These are phyloP conservation scores for Aegilops umbellulata DNA, from an alignment of 176 grass and related monocot genomes.

Conservation along the genomic window DNA sequence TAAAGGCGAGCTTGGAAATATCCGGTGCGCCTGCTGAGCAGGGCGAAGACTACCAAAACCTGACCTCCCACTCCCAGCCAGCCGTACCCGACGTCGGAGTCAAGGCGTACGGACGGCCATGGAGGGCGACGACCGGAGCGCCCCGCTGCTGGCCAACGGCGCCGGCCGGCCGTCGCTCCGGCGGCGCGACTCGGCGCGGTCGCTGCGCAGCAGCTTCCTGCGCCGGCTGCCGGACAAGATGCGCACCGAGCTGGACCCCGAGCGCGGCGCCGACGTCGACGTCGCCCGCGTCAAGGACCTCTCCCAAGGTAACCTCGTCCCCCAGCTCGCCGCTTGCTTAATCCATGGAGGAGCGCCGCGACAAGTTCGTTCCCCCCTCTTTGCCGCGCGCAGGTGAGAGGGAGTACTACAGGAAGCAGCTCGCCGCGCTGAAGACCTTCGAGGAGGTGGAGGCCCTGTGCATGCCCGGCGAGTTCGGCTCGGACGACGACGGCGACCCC, in stretches of 20 bases:
- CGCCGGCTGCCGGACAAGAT: slow-evolving; percentile 76
- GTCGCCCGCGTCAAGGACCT: slow-evolving; percentile 65
- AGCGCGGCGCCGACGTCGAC: slow-evolving; percentile 55
- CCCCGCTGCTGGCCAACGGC: slow-evolving; percentile 48
- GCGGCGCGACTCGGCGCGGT: slow-evolving; percentile 56
- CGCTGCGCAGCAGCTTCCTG: slow-evolving; percentile 72
- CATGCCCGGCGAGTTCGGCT: slow-evolving; percentile 46
- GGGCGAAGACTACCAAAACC: background rate
- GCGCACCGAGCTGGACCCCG: slow-evolving; percentile 55
- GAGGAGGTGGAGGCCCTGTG: slow-evolving; percentile 61
- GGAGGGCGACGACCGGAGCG: slow-evolving; percentile 43
- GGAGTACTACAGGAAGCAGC: slow-evolving; percentile 79
- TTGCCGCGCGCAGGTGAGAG: slow-evolving; percentile 45
- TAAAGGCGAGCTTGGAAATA: background rate
- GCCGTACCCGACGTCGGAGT: background rate
- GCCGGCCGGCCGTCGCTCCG: slow-evolving; percentile 27
- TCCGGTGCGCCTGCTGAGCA: background rate
- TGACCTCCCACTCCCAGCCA: background rate
- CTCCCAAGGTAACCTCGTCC: slow-evolving; percentile 40
- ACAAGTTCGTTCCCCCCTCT: background rate
- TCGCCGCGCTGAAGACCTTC: slow-evolving; percentile 62
- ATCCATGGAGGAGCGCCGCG: background rate
- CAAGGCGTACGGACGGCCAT: background rate
- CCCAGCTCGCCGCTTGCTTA: background rate
- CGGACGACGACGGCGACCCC: slow-evolving; percentile 15